Evolutionary conservation across 176 grass and related monocot genomes (phyloP).

Genomic region (Bromus sterilis): DNA sequence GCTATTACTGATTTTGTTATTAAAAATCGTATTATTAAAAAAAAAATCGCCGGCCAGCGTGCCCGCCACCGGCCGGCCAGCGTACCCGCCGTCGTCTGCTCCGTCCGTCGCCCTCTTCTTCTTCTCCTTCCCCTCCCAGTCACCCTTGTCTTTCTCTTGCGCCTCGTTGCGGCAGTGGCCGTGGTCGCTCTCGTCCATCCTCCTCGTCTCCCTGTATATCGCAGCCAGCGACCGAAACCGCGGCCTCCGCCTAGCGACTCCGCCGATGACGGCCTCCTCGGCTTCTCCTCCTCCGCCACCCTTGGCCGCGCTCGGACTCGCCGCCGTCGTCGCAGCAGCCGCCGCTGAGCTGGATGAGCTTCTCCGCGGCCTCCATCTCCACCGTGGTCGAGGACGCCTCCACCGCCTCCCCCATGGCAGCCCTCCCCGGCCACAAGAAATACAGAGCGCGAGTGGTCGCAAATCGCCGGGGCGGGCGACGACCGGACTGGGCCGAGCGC

Average conservation of each 20-base stretch:
- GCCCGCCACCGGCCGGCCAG: too few species aligned
- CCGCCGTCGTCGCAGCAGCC: neutral
- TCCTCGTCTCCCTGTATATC: constrained; percentile 19
- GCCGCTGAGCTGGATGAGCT: constrained; percentile 50
- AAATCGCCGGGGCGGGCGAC: neutral
- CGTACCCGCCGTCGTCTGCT: too few species aligned
- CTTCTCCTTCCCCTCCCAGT: neutral
- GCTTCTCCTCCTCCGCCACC: neutral
- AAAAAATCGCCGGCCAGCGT: too few species aligned
- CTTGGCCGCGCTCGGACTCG: constrained; percentile 3
- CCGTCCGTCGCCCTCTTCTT: neutral
- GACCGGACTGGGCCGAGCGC: too few species aligned
- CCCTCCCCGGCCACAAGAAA: neutral
- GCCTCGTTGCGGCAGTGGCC: neutral
- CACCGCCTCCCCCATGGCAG: neutral
- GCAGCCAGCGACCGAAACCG: constrained; percentile 35
- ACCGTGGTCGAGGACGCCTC: constrained; percentile 1
- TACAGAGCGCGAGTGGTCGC: neutral
- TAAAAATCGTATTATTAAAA: too few species aligned
- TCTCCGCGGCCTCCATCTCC: constrained; percentile 53
- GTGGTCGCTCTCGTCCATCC: neutral
- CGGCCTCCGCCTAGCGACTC: constrained; percentile 5
- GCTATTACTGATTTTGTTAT: too few species aligned
- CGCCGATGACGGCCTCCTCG: constrained; percentile 1
- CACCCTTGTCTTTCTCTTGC: neutral